phyloP scores from a whole-genome alignment of 2,329 filamentous ascomycete species.

The Pestalotiopsis sp. region DNA sequence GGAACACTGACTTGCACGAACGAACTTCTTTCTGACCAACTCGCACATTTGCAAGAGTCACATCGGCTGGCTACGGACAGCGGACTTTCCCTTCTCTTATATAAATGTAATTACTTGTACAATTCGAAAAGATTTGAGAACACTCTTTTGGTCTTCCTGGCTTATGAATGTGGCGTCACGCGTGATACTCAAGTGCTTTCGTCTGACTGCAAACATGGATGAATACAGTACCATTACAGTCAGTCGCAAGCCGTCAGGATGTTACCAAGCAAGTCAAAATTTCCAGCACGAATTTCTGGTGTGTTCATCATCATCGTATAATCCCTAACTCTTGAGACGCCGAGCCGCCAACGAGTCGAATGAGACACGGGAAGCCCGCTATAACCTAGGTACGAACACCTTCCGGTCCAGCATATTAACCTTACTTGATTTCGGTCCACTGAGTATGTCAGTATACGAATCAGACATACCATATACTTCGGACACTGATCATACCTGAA shows the following conservation, averaged over 20 bases:
- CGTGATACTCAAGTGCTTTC: not conserved
- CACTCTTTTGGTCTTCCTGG: not conserved
- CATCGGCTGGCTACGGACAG: not conserved
- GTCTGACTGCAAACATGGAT: not conserved
- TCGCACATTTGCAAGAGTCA: slow-evolving; percentile 5
- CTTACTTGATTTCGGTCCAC: not conserved
- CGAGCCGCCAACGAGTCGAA: not conserved
- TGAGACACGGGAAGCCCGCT: not conserved
- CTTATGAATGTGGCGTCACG: not conserved
- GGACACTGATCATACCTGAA: not conserved
- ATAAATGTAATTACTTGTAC: slow-evolving; percentile 14
- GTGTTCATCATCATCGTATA: not conserved
- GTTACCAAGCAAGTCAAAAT: no score
- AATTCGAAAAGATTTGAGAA: slow-evolving; percentile 5
- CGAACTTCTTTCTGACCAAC: not conserved
- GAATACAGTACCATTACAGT: no score
- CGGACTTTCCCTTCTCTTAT: not conserved
- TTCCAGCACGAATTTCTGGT: not conserved
- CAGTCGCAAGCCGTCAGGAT: no score
- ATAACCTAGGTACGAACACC: not conserved
- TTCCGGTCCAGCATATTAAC: not conserved
- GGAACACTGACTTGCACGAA: not conserved
- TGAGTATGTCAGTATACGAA: not conserved
- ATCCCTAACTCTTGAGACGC: not conserved
- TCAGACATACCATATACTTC: not conserved